Evolutionary conservation across 345 rosid species (phyloP).

Genomic region (Camelina neglecta): DNA sequence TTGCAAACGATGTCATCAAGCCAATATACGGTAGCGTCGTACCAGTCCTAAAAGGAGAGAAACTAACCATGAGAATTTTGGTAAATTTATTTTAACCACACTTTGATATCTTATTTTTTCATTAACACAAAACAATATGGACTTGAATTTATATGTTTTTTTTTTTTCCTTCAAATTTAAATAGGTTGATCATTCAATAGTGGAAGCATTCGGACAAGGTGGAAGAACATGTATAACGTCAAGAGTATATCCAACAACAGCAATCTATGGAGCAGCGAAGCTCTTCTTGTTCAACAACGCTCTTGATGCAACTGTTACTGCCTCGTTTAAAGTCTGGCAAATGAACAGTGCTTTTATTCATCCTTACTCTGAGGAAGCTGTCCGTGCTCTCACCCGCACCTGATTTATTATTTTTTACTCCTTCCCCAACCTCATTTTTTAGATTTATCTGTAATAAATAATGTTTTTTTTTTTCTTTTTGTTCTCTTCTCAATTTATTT

Average conservation of each 20-base stretch:
- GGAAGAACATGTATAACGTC: slow-evolving; percentile 85
- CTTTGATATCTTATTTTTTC: not conserved
- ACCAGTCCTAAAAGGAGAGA: slow-evolving; percentile 75
- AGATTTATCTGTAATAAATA: slow-evolving; percentile 14
- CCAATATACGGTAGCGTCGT: slow-evolving; percentile 67
- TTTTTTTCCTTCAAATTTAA: not conserved
- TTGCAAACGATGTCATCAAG: slow-evolving; percentile 65
- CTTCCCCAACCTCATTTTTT: not conserved
- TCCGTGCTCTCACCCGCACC: slow-evolving; percentile 31
- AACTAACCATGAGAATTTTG: slow-evolving; percentile 68
- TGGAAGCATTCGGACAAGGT: slow-evolving; percentile 86
- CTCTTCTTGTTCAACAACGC: slow-evolving; percentile 90
- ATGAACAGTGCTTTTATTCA: slow-evolving; percentile 78
- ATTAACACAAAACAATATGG: not conserved
- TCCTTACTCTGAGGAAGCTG: slow-evolving; percentile 50
- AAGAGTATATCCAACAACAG: slow-evolving; percentile 82
- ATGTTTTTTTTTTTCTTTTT: not conserved
- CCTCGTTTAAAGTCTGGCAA: slow-evolving; percentile 76
- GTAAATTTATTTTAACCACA: slow-evolving; percentile 38
- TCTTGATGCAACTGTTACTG: slow-evolving; percentile 68
- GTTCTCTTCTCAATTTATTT: slow-evolving; percentile 14
- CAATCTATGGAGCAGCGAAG: slow-evolving; percentile 79
- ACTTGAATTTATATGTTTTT: not conserved
- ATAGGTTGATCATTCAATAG: slow-evolving; percentile 95
- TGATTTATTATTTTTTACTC: slow-evolving; percentile 5